Percentiles rank a stretch among this genome's conserved stretches.
Evolutionary conservation across 2,329 filamentous ascomycete genomes (phyloP).

Genomic region (Mollisia scopiformis): DNA sequence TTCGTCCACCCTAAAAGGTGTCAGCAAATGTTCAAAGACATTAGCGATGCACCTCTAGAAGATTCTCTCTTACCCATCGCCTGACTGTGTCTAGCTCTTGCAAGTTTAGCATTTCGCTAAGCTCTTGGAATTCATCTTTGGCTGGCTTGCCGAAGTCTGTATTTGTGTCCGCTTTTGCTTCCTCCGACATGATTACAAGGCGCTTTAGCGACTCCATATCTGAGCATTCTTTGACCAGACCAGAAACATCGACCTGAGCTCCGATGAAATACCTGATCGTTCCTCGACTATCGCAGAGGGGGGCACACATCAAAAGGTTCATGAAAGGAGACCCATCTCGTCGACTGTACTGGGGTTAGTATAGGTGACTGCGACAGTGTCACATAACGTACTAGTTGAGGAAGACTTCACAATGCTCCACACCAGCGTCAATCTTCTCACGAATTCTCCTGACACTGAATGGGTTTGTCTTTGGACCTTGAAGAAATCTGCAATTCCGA

Average conservation of each 20-base stretch:
- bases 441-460: conserved; percentile 64
- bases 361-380: too few relatives aligned
- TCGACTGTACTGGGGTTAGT: conserved; percentile 44
- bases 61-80: conserved; percentile 38
- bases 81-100: conserved; percentile 67
- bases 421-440: conserved; percentile 62
- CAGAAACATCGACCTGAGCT: conserved; percentile 67
- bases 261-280: conserved; percentile 67
- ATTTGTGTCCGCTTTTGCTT: conserved; percentile 33
- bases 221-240: conserved; percentile 61
- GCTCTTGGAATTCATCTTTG: conserved; percentile 66
- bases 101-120: conserved; percentile 72
- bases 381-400: conserved; percentile 66
- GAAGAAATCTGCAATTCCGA: conserved; percentile 77
- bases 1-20: conserved; percentile 54
- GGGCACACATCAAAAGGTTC: conserved; percentile 67
- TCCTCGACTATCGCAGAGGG: conserved; percentile 64
- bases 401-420: conserved; percentile 74
- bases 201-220: conserved; percentile 60
- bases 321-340: conserved; percentile 70
- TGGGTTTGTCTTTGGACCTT: conserved; percentile 71
- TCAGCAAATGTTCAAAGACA: not conserved
- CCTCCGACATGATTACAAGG: conserved; percentile 42
- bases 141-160: conserved; percentile 24
- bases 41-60: not conserved